Evolutionary conservation across 2,329 filamentous ascomycete species (phyloP).

Genomic region (Cordyceps tenuipes): DNA sequence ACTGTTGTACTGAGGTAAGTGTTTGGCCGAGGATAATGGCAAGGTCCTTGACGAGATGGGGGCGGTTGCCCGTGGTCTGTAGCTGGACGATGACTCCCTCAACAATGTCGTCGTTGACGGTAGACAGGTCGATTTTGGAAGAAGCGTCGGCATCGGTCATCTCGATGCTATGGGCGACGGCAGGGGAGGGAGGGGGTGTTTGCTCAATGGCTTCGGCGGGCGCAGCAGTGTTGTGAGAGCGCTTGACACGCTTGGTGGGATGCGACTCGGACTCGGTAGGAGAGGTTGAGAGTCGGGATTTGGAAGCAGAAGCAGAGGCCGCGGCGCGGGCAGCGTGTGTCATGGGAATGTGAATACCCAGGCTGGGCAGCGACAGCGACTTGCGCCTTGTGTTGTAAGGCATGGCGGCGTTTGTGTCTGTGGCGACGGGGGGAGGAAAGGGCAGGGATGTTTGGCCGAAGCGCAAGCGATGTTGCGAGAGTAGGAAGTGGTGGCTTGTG

Average conservation of each 20-base stretch:
- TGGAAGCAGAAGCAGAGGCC: slow-evolving; percentile 37
- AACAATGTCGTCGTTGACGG: slow-evolving; percentile 92
- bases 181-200: slow-evolving; percentile 52
- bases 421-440: not conserved
- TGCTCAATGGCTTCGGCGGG: slow-evolving; percentile 63
- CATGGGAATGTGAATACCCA: slow-evolving; percentile 82
- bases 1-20: slow-evolving; percentile 86
- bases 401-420: slow-evolving; percentile 42
- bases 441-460: not conserved
- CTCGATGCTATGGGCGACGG: slow-evolving; percentile 21
- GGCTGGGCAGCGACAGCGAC: slow-evolving; percentile 82
- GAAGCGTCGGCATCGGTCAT: slow-evolving; percentile 18
- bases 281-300: slow-evolving; percentile 13
- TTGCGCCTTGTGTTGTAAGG: slow-evolving; percentile 96
- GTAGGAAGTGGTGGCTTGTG: not conserved
- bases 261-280: slow-evolving; percentile 27
- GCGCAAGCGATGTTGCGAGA: not conserved
- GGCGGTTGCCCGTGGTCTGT: slow-evolving; percentile 81
- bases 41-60: slow-evolving; percentile 90
- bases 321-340: slow-evolving; percentile 52
- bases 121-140: slow-evolving; percentile 54
- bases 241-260: slow-evolving; percentile 63
- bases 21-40: slow-evolving; percentile 68
- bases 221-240: slow-evolving; percentile 52
- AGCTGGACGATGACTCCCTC: slow-evolving; percentile 82